Conservation (phyloP, 2,329 filamentous ascomycete genomes). For the Phyllosticta citriasiana region DNA sequence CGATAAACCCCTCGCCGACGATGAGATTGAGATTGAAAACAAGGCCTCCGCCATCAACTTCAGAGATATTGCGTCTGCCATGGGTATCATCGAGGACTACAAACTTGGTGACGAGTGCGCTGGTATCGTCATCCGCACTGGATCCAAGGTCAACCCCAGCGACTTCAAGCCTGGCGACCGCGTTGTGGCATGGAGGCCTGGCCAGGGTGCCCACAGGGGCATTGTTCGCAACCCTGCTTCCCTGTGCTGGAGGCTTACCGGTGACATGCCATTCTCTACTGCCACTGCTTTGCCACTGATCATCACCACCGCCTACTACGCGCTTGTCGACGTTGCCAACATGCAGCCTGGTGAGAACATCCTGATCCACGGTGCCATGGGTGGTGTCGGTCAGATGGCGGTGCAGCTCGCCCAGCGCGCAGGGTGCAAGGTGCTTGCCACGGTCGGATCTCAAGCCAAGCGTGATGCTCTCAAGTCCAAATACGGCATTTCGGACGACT, state of each 20-base stretch:
- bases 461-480: constrained; percentile 14
- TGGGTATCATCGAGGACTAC: constrained; percentile 13
- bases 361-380: constrained; percentile 22
- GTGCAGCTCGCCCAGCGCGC: constrained; percentile 17
- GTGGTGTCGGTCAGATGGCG: constrained; percentile 22
- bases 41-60: constrained; percentile 5
- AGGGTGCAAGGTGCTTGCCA: constrained; percentile 18
- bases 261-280: constrained; percentile 4
- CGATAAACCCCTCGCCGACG: constrained; percentile 2
- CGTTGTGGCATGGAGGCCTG: neutral
- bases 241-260: neutral
- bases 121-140: constrained; percentile 14
- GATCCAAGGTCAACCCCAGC: constrained; percentile 3
- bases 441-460: constrained; percentile 19
- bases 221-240: neutral
- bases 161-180: constrained; percentile 10
- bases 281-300: constrained; percentile 11
- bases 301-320: constrained; percentile 16
- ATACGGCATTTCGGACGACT: constrained; percentile 17
- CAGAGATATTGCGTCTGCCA: constrained; percentile 10
- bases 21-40: constrained; percentile 20
- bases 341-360: constrained; percentile 24
- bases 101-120: constrained; percentile 11
- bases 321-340: constrained; percentile 20
- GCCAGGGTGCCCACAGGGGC: neutral